phyloP scores from a whole-genome alignment of 352 stramenopile genomes.

The Pythium phragmiticola region DNA sequence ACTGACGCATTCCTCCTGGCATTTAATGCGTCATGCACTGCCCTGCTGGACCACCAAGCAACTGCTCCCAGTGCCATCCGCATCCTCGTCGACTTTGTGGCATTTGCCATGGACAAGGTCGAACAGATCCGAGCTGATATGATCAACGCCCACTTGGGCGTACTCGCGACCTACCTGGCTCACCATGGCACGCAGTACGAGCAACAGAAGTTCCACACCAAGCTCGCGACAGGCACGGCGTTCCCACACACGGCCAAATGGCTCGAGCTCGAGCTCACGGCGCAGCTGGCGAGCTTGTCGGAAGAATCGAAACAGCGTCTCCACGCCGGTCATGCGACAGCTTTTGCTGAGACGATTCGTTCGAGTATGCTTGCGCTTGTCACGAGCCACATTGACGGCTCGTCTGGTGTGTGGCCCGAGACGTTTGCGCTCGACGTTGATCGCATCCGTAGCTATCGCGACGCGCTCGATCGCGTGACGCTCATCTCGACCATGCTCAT shows the following conservation, averaged over 20 bases:
- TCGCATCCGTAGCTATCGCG: conserved; percentile 50
- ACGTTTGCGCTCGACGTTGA: conserved; percentile 59
- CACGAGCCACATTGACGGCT: conserved; percentile 50
- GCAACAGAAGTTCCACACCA: conserved; percentile 47
- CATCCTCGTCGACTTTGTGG: conserved; percentile 59
- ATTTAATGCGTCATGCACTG: conserved; percentile 32
- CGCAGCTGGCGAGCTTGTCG: conserved; percentile 31
- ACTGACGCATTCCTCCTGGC: conserved; percentile 38
- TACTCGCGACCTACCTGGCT: conserved; percentile 56
- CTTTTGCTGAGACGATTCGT: conserved; percentile 49
- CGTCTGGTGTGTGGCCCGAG: conserved; percentile 52
- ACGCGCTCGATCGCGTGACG: conserved; percentile 55
- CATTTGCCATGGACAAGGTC: conserved; percentile 63
- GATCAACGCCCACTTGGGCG: conserved; percentile 54
- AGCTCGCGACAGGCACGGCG: conserved; percentile 23
- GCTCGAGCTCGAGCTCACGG: conserved; percentile 39
- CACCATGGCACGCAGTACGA: conserved; percentile 65
- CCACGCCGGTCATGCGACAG: conserved; percentile 29
- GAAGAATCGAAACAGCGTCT: conserved; percentile 30
- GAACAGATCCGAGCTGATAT: conserved; percentile 63
- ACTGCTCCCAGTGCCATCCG: conserved; percentile 17
- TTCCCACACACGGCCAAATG: conserved; percentile 53
- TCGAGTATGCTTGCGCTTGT: conserved; percentile 48
- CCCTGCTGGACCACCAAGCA: conserved; percentile 20
- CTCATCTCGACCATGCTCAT: conserved; percentile 57